Conservation (phyloP, 2,329 filamentous ascomycete genomes). For the Didymella lethalis region DNA sequence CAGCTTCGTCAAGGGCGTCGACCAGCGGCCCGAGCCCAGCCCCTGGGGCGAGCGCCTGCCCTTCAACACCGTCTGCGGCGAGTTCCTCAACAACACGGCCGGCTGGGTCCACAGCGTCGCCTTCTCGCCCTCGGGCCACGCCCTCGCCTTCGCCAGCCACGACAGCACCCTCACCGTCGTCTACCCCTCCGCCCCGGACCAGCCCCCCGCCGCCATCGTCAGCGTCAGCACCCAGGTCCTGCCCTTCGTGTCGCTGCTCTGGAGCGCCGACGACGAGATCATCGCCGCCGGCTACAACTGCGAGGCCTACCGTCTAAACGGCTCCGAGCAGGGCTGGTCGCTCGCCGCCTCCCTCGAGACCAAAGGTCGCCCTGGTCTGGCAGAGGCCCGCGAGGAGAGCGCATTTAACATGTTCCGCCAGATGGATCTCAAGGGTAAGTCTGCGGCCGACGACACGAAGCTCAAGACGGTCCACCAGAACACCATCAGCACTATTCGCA, state of each 20-base stretch:
- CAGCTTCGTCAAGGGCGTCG: constrained; percentile 94
- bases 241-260: constrained; percentile 91
- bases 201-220: constrained; percentile 88
- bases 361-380: constrained; percentile 68
- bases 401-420: constrained; percentile 98
- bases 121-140: constrained; percentile 91
- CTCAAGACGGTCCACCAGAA: constrained; percentile 97
- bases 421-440: constrained; percentile 97
- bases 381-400: constrained; percentile 80
- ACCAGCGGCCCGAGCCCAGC: constrained; percentile 82
- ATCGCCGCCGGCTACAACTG: constrained; percentile 90
- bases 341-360: constrained; percentile 81
- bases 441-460: constrained; percentile 84
- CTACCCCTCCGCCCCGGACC: constrained; percentile 89
- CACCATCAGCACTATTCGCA: constrained; percentile 84
- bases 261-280: constrained; percentile 91
- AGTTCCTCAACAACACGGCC: constrained; percentile 93
- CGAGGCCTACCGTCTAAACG: constrained; percentile 89
- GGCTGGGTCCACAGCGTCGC: constrained; percentile 95
- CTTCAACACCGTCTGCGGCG: constrained; percentile 98
- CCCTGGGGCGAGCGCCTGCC: constrained; percentile 95
- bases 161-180: constrained; percentile 97
- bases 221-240: constrained; percentile 89
- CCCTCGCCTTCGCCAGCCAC: constrained; percentile 92
- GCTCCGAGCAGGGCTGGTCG: constrained; percentile 81